Evolutionary conservation across 2,329 filamentous ascomycete species (phyloP), one percentile per base, ranked within the genome.

Genomic region (Fusarium beomiforme): DNA sequence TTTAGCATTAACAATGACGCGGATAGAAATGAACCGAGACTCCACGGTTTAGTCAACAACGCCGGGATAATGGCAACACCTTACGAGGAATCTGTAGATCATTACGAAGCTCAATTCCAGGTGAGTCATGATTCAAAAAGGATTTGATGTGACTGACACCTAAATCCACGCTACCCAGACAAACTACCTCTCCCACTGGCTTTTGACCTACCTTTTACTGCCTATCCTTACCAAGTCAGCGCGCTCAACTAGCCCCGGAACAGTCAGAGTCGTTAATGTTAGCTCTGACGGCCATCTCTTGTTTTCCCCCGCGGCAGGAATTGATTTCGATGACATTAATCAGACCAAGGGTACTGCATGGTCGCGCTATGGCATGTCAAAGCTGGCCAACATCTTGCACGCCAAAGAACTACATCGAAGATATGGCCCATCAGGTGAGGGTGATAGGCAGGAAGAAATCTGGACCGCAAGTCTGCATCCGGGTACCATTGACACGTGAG

Each of bases 321-420:
- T 71, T 36, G 54, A 64, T 8, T 67, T 71, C 26, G 23, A 23
- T 3, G 50, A 71, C 16, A 44, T 53, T 11, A 46, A 47, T 2
- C 39, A 56, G 5, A 31, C 29, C 8, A 37, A 57, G 1, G 67
- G 37, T 8, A 36, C 31, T 29, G 39, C 14, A 1, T n/a, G 54
- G 6, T 29, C 51, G 17, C 53, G 67, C 2, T 71, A 71, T 13
- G 67, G 69, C 2, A 59, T 64, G 21, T 59, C 53, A 8, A 70
- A 71, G 33, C 64, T 71, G 10, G 69, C 34, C 37, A 71, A 71
- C 21, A 29, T 70, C 24, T 17, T 71, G 11, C 69, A 71, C 6
- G 47, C 67, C 13, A 68, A 68, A n/a, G 67, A 53, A 7, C 14
- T 71, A 13, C 46, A 70, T 36, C 63, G 44, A 14, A 21, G 10